Base-by-base conservation (phyloP, 1,139 yeast genomes). In the Nakaseomyces kungkrabaensis region DNA sequence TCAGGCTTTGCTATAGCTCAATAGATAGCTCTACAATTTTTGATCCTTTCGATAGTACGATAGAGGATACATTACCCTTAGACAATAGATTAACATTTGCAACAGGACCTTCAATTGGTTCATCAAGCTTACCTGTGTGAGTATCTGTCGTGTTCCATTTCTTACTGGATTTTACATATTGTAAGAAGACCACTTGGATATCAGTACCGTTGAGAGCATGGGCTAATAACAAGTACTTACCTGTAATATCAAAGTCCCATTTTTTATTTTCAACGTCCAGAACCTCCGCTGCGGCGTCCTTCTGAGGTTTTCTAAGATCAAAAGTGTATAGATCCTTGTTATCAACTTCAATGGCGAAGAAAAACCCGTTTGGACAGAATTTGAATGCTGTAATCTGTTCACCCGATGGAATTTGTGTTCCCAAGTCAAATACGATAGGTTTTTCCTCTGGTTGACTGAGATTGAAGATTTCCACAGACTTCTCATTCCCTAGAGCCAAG, bases 341-440 rank as follows among this genome's bases (percentile, higher is more conserved):
- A 8, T 55, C 57, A 31, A 63, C 56, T 10, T 56, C 50, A 55
- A 72, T 65, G 59, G 68, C 70, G 49, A 84, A 65, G 84, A 88
- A 82, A 65, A 81, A 83, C 4, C 94, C 94, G 60, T 85, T 85
- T 29, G 75, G 70, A 7, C 85, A 82, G 68, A 85, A 85, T 46
- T 65, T 61, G 1, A 84, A 59, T 24, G 70, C 66, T 5, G 66
- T 57, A 5, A 80, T 71, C 1, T 52, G 49, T 0, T 63, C 58
- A 32, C 63, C 58, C 8, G 57, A 59, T 3, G 68, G 56, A 3
- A 57, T 54, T 27, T 59, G 55, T 32, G 51, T 37, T 4, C 51
- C 52, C 13, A 54, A 34, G 7, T 36, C n/a, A 25, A 54, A 51
- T 9, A 45, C 41, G 4, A 55, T 54, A 5, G 62, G 56, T 4